Evolutionary conservation across 2,329 filamentous ascomycete species (phyloP).

Genomic region (Hypocrella siamensis): DNA sequence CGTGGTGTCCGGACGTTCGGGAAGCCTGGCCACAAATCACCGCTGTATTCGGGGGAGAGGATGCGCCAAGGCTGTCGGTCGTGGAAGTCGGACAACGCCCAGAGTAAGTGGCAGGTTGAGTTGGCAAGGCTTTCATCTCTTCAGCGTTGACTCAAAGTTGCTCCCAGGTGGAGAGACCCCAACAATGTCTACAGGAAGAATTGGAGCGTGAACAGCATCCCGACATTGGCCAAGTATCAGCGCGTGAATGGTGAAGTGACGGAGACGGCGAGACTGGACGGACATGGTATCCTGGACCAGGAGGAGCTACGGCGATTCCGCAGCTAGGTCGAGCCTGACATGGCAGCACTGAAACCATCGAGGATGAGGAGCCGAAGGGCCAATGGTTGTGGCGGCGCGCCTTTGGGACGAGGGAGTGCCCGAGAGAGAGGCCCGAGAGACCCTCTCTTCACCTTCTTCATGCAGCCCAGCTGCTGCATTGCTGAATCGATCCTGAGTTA

Average conservation of each 20-base stretch:
- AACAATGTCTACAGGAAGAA: slow-evolving; percentile 17
- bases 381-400: too few relatives aligned
- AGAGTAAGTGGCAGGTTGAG: slow-evolving; percentile 19
- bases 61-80: slow-evolving; percentile 11
- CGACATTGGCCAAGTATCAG: slow-evolving; percentile 18
- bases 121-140: too few relatives aligned
- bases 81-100: slow-evolving; percentile 18
- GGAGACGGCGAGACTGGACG: slow-evolving; percentile 4
- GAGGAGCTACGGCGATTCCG: slow-evolving; percentile 1
- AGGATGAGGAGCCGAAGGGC: too few relatives aligned
- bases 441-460: too few relatives aligned
- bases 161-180: slow-evolving; percentile 17
- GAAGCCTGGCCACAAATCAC: slow-evolving; percentile 17
- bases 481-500: too few relatives aligned
- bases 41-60: slow-evolving; percentile 12
- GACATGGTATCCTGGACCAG: slow-evolving; percentile 3
- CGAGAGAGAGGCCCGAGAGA: too few relatives aligned
- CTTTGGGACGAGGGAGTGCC: too few relatives aligned
- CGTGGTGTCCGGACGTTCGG: slow-evolving; percentile 24
- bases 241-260: slow-evolving; percentile 12
- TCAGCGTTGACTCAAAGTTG: neutral
- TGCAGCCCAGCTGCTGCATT: too few relatives aligned
- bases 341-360: too few relatives aligned
- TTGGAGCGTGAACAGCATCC: slow-evolving; percentile 18
- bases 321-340: too few relatives aligned